Percentiles rank a stretch among this genome's conserved stretches.
These are phyloP conservation scores for Filosporella fistucella DNA, from an alignment of 495 filamentous ascomycete species.

Conservation along the genomic window DNA sequence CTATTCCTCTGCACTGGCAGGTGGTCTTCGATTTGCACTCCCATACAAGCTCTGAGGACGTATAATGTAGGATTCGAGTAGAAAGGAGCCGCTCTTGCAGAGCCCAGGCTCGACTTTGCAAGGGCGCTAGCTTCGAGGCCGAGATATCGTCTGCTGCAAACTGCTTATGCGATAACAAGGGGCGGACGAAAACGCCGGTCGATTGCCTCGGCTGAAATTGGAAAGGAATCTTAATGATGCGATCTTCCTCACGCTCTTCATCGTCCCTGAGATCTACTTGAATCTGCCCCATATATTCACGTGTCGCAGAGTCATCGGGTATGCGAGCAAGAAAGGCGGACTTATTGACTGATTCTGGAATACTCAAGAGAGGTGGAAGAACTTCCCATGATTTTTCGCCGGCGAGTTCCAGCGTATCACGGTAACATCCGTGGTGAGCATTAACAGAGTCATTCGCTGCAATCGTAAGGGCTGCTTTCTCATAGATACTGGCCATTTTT, in stretches of 20 bases:
- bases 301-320: background rate
- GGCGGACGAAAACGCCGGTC: background rate
- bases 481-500: constrained; percentile 9
- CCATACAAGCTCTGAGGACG: constrained; percentile 19
- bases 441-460: constrained; percentile 4
- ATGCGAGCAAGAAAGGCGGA: background rate
- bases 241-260: too few species aligned
- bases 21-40: constrained; percentile 11
- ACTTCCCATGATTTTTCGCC: background rate
- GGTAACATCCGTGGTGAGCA: background rate
- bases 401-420: background rate
- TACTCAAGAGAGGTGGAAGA: background rate
- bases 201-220: background rate
- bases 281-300: background rate
- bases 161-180: background rate
- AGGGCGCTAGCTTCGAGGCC: constrained; percentile 8
- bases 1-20: background rate
- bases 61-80: constrained; percentile 21
- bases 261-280: background rate
- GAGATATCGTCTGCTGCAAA: background rate
- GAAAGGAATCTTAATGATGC: background rate
- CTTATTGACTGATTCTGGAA: background rate
- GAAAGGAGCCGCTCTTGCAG: constrained; percentile 24
- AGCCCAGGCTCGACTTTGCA: constrained; percentile 20
- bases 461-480: constrained; percentile 7